Percentiles rank a stretch among this genome's conserved stretches.
phyloP scores from a whole-genome alignment of 2,329 filamentous ascomycete species.

The Ceratocystis alfenasii region DNA sequence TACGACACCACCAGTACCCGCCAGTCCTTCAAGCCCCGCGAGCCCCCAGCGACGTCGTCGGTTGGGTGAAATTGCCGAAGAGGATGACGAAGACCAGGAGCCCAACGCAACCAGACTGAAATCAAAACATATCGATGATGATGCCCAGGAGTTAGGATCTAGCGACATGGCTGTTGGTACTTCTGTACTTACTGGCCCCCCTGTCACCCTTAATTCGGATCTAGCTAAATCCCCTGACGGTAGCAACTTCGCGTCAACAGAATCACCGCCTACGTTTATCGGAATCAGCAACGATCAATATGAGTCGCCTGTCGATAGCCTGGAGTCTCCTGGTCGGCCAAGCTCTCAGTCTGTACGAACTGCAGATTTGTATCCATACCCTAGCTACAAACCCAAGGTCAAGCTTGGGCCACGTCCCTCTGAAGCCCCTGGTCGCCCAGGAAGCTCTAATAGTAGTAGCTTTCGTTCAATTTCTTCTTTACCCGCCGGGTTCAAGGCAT shows the following conservation, averaged over 20 bases:
- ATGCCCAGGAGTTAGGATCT: conserved; percentile 23
- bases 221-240: conserved; percentile 41
- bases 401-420: conserved; percentile 82
- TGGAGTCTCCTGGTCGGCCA: conserved; percentile 33
- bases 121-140: conserved; percentile 37
- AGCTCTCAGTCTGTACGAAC: conserved; percentile 41
- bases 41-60: conserved; percentile 66
- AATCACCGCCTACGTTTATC: conserved; percentile 42
- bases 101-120: conserved; percentile 42
- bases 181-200: conserved; percentile 26
- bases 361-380: conserved; percentile 41
- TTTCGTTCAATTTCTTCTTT: conserved; percentile 65
- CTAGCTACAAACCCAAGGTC: conserved; percentile 61
- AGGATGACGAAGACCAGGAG: conserved; percentile 63
- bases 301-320: conserved; percentile 35
- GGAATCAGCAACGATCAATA: conserved; percentile 34
- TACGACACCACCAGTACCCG: conserved; percentile 30
- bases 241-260: conserved; percentile 39
- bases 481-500: conserved; percentile 66
- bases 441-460: conserved; percentile 48
- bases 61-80: conserved; percentile 87
- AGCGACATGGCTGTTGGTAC: background rate
- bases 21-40: conserved; percentile 69
- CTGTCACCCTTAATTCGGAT: conserved; percentile 41
- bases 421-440: conserved; percentile 48